Base-by-base conservation (phyloP, 2,329 filamentous ascomycete species). In the Exserohilum rostratum region DNA sequence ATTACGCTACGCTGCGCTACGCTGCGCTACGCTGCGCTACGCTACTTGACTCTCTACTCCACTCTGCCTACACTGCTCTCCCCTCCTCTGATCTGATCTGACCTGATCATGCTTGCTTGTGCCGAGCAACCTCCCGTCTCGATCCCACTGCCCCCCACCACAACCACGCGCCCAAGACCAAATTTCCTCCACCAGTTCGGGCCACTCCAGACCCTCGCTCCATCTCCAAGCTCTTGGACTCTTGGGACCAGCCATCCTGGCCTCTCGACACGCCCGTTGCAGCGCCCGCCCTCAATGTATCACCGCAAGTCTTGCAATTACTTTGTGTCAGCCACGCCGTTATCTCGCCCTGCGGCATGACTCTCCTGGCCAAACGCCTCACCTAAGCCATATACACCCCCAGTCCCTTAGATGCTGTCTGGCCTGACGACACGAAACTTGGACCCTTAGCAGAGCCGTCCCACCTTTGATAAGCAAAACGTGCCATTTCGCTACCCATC, bases 341-440 rank as follows among this genome's bases (percentile, higher is more conserved):
- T 53, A 46, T 60, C 45, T 49, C 39, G 56, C 31, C 51, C 50
- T 46, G 53, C 47, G 31, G 49, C 54, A 50, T 53, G 33, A 40
- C 22, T 48, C 43, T 35, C 33, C 22, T 38, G 45, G n/a, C 29
- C 50, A 38, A 55, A 50, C 22, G 7, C 22, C 22, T 5, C 22
- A 25, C 22, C 22, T 7, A 25, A 25, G 22, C 22, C 22, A 25
- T 4, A 25, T 4, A 4, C 4, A 25, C 4, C 22, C 31, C 39
- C 39, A 22, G n/a, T 50, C 30, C 30, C 43, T 31, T 22, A 48
- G 34, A 27, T 37, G 13, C 30, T 13, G 12, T 15, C 25, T 13
- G n/a, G 13, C 22, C 39, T 18, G 25, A 35, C 39, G n/a, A 33
- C 25, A 22, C n/a, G 15, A 30, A 13, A 33, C 35, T 31, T n/a